Percentiles rank a stretch among this genome's conserved stretches.
Evolutionary conservation across 805 yeast species (phyloP).

Genomic region (Wickerhamomyces alni): DNA sequence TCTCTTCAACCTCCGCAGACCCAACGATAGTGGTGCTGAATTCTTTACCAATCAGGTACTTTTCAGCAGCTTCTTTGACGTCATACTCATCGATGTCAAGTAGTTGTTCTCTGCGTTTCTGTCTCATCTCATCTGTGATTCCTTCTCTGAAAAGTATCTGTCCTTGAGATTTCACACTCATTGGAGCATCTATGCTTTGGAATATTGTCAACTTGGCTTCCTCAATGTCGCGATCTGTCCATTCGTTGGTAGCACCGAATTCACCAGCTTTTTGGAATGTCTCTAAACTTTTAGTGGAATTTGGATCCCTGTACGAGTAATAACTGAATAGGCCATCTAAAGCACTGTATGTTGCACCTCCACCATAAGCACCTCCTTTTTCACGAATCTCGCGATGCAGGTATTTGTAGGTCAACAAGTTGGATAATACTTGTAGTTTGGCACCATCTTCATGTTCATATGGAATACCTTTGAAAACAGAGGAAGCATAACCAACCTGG

Average conservation of each 20-base stretch:
- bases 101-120: constrained; percentile 68
- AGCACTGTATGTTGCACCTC: constrained; percentile 82
- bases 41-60: constrained; percentile 41
- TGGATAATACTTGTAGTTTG: constrained; percentile 74
- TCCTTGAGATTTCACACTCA: constrained; percentile 76
- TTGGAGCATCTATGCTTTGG: constrained; percentile 89
- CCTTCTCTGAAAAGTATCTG: constrained; percentile 57
- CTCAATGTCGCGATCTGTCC: constrained; percentile 62
- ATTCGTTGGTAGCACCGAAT: constrained; percentile 40
- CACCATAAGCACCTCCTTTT: constrained; percentile 97
- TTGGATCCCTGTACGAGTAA: constrained; percentile 94
- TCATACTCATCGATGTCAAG: constrained; percentile 61
- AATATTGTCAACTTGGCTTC: constrained; percentile 89
- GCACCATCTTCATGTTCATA: constrained; percentile 77
- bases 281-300: constrained; percentile 61
- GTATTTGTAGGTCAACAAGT: constrained; percentile 72
- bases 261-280: constrained; percentile 50
- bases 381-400: constrained; percentile 89
- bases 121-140: constrained; percentile 73
- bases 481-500: constrained; percentile 81
- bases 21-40: constrained; percentile 43
- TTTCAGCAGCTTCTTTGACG: constrained; percentile 58
- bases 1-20: constrained; percentile 8
- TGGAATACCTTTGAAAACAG: constrained; percentile 58
- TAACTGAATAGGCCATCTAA: constrained; percentile 73